These are phyloP conservation scores for Xylaria polymorpha DNA, from an alignment of 2,329 filamentous ascomycete genomes.

Conservation along the genomic window DNA sequence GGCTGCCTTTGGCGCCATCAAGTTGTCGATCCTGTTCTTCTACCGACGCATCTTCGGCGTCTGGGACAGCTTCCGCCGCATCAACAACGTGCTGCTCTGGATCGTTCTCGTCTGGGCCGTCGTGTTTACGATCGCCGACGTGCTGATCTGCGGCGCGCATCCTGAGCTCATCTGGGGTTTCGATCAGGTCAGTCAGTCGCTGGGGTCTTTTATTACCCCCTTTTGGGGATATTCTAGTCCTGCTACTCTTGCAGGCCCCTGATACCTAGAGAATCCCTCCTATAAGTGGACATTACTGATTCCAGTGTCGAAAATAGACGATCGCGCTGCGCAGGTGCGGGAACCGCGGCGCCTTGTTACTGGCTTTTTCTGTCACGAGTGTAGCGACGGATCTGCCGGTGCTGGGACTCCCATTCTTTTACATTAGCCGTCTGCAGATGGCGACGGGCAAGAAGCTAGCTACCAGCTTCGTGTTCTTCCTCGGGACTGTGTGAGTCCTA, in stretches of 20 bases:
- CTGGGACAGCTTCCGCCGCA: constrained; percentile 34
- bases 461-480: constrained; percentile 36
- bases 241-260: too few relatives aligned
- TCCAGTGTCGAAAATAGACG: not conserved
- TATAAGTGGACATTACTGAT: too few relatives aligned
- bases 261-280: too few relatives aligned
- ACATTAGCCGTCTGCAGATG: constrained; percentile 38
- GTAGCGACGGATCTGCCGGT: constrained; percentile 36
- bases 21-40: constrained; percentile 37
- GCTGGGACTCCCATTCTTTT: constrained; percentile 35
- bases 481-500: constrained; percentile 35
- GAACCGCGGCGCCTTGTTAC: constrained; percentile 34
- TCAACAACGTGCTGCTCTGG: constrained; percentile 35
- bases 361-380: constrained; percentile 37
- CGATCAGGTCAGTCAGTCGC: constrained; percentile 15
- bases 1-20: constrained; percentile 54
- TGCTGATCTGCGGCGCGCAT: constrained; percentile 34
- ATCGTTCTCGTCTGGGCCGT: constrained; percentile 32
- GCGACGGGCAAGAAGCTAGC: constrained; percentile 32
- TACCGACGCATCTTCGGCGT: constrained; percentile 38
- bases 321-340: constrained; percentile 31
- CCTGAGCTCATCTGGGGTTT: constrained; percentile 37
- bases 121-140: constrained; percentile 33
- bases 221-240: too few relatives aligned
- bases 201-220: too few relatives aligned